Evolutionary conservation across 176 grass and related monocot genomes (phyloP).

Genomic region (Typha latifolia): DNA sequence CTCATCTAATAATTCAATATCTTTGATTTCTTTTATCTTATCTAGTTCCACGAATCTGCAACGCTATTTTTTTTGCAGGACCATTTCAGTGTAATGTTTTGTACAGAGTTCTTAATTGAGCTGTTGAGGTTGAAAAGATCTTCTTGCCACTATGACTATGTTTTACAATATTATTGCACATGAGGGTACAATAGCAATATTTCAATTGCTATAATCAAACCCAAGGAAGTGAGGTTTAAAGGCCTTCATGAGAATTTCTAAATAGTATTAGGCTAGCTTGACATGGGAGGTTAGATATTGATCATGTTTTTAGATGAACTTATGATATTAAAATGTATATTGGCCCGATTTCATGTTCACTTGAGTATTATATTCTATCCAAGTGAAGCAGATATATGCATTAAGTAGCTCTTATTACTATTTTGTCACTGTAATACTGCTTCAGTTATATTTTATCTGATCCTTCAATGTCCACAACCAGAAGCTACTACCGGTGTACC

Average conservation of each 20-base stretch:
- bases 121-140: neutral
- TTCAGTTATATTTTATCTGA: neutral
- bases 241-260: neutral
- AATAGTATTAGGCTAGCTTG: neutral
- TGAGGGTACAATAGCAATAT: neutral
- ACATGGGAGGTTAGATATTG: neutral
- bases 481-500: slow-evolving; percentile 98
- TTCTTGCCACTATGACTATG: neutral
- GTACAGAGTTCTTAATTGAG: neutral
- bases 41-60: neutral
- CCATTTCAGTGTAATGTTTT: neutral
- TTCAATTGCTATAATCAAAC: neutral
- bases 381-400: neutral
- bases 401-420: neutral
- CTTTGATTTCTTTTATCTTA: too few relatives aligned
- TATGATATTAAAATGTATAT: neutral
- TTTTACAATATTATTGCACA: neutral
- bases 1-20: too few relatives aligned
- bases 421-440: neutral
- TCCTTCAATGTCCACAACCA: slow-evolving; percentile 24
- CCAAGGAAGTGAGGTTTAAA: neutral
- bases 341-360: too few relatives aligned
- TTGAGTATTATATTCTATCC: too few relatives aligned
- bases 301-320: neutral
- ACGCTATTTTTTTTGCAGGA: neutral